Evolutionary conservation across 257 asterid species (phyloP).

Genomic region (Ilex asprella): DNA sequence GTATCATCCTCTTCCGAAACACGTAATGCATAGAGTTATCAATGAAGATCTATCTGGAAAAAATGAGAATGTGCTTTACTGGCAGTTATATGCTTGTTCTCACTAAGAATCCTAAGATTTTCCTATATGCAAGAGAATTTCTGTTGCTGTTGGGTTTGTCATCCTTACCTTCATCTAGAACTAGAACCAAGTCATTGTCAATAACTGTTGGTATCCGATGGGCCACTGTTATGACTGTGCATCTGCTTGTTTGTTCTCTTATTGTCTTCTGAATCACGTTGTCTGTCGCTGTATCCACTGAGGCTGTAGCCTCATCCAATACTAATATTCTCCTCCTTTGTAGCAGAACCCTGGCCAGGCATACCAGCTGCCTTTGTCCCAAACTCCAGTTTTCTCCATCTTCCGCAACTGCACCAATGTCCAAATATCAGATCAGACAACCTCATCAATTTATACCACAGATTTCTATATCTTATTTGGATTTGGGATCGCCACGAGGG

Average conservation of each 20-base stretch:
- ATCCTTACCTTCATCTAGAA: slow-evolving; percentile 65
- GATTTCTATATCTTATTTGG: not conserved
- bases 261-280: slow-evolving; percentile 65
- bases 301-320: slow-evolving; percentile 81
- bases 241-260: slow-evolving; percentile 57
- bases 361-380: slow-evolving; percentile 80
- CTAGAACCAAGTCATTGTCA: slow-evolving; percentile 73
- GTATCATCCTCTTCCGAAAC: not conserved
- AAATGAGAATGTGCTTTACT: not conserved
- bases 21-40: not conserved
- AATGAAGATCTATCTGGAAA: not conserved
- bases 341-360: slow-evolving; percentile 59
- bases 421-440: not conserved
- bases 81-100: not conserved
- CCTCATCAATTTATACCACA: not conserved
- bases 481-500: no score
- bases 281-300: slow-evolving; percentile 65
- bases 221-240: slow-evolving; percentile 80
- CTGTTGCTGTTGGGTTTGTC: not conserved
- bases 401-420: slow-evolving; percentile 52
- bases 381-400: slow-evolving; percentile 89
- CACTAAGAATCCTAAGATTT: not conserved
- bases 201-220: slow-evolving; percentile 83
- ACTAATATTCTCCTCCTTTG: slow-evolving; percentile 61
- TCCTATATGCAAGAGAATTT: not conserved